Conservation (phyloP, 192 early-diverging fungal species). For the Cetraspora pellucida region DNA sequence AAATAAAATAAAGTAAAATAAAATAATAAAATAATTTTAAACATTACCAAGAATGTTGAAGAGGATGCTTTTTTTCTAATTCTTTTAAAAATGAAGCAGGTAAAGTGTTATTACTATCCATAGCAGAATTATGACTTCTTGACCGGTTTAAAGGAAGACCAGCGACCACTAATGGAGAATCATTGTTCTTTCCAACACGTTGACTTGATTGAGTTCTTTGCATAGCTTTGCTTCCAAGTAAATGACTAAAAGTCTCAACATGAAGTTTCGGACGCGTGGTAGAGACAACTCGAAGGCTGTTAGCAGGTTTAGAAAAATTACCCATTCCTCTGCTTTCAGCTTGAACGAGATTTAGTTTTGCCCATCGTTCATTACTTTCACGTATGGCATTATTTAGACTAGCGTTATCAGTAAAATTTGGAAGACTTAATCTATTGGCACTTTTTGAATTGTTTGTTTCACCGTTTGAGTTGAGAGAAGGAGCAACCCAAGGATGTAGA, state of each 20-base stretch:
- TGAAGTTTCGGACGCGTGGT: constrained; percentile 7
- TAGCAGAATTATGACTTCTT: constrained; percentile 29
- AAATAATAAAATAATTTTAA: constrained; percentile 28
- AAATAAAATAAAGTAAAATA: not conserved
- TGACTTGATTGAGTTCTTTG: constrained; percentile 28
- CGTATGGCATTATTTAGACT: constrained; percentile 15
- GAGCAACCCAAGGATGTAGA: constrained; percentile 11
- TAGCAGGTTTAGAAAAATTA: constrained; percentile 16
- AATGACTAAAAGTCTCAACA: constrained; percentile 12
- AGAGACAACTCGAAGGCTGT: not conserved
- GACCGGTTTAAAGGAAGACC: constrained; percentile 27
- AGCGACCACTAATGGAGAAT: not conserved
- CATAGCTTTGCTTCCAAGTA: not conserved
- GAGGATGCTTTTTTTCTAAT: constrained; percentile 37
- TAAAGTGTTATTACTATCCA: constrained; percentile 1
- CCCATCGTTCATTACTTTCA: constrained; percentile 33
- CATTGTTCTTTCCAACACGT: not conserved
- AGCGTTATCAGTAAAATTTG: constrained; percentile 15
- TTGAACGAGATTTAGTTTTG: constrained; percentile 14
- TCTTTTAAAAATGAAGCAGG: constrained; percentile 1
- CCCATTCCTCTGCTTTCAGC: constrained; percentile 8
- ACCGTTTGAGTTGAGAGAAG: not conserved
- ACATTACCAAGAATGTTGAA: constrained; percentile 50
- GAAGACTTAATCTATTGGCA: constrained; percentile 28
- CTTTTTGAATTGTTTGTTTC: constrained; percentile 12